Evolutionary conservation across 495 filamentous ascomycete species (phyloP).

Genomic region (Xeromyces bisporus): DNA sequence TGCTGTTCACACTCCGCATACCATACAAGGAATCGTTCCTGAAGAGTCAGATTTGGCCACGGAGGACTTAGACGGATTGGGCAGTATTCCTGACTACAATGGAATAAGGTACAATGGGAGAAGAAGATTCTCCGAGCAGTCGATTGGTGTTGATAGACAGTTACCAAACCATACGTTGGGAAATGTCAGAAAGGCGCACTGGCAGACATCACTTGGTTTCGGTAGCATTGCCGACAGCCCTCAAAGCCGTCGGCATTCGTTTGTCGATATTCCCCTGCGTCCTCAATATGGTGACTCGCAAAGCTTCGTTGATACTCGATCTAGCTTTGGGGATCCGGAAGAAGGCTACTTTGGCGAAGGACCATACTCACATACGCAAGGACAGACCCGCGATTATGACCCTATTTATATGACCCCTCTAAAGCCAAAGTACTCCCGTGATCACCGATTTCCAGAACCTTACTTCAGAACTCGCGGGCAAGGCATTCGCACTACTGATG

Average conservation of each 20-base stretch:
- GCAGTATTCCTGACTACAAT: slow-evolving; percentile 35
- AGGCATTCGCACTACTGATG: slow-evolving; percentile 20
- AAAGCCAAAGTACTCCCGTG: slow-evolving; percentile 28
- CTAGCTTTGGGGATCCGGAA: slow-evolving; percentile 20
- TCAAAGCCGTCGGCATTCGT: slow-evolving; percentile 91
- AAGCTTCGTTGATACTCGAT: slow-evolving; percentile 11
- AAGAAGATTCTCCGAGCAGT: slow-evolving; percentile 49
- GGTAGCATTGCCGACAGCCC: slow-evolving; percentile 49
- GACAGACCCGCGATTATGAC: slow-evolving; percentile 29
- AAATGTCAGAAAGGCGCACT: slow-evolving; percentile 64
- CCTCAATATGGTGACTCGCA: slow-evolving; percentile 44
- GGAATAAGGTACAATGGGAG: slow-evolving; percentile 25
- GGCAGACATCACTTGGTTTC: slow-evolving; percentile 79
- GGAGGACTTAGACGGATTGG: slow-evolving; percentile 50
- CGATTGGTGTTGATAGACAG: slow-evolving; percentile 33
- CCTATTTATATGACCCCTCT: slow-evolving; percentile 15
- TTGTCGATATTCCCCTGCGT: slow-evolving; percentile 67
- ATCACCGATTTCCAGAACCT: slow-evolving; percentile 28
- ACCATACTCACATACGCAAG: slow-evolving; percentile 15
- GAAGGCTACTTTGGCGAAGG: slow-evolving; percentile 22
- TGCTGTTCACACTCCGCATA: slow-evolving; percentile 40
- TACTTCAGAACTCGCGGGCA: slow-evolving; percentile 32
- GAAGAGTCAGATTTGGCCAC: slow-evolving; percentile 57
- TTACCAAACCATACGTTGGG: slow-evolving; percentile 54
- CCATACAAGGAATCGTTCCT: slow-evolving; percentile 43